Evolutionary conservation across 768 basidiomycete genomes (phyloP), one percentile per base, ranked within the genome.

Genomic region (Suillus occidentalis): DNA sequence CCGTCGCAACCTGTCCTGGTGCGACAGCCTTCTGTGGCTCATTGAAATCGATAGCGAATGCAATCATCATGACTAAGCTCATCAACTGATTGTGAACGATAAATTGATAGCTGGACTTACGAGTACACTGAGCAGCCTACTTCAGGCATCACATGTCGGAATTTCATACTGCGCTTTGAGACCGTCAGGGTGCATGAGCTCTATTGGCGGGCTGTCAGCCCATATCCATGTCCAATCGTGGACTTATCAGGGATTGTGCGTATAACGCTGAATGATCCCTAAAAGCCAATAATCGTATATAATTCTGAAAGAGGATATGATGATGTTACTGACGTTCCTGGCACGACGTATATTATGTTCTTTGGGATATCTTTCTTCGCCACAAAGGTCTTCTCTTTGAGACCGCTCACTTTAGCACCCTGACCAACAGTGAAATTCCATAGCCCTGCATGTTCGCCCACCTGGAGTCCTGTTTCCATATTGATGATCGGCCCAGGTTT

Each of bases 391-490:
- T 82, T 85, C 59, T 83, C 72, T 1, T 77, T 74, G 78, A 87
- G 79, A 2, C 94, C 92, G 1, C 77, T 72, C 25, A 97, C 73
- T 53, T 85, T 84, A 1, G 90, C 88, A 37, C 87, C 84, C 74
- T 99, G 90, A 2, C 96, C 96, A 53, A 97, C 83, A 1, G 95
- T 97, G 71, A 87, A 95, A 25, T 82, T 83, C 92, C 93, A 96
- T 0, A 95, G 76, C 0, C 96, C 96, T 1, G 80, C 65, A 71
- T 98, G 96, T 49, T 75, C 60, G 1, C 85, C 90, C 1, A 92
- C 57, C 4, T 77, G 73, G 43, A 82, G 78, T 6, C 89, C 89
- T 1, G 84, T 84, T 0, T 77, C 75, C 37, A 85, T 72, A 62
- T 89, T 81, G 52, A 92, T 74, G 13, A 97, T 88, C 4, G 83